These are phyloP conservation scores for Pichia pseudocactophila DNA, from an alignment of 805 yeast genomes.

Conservation along the genomic window DNA sequence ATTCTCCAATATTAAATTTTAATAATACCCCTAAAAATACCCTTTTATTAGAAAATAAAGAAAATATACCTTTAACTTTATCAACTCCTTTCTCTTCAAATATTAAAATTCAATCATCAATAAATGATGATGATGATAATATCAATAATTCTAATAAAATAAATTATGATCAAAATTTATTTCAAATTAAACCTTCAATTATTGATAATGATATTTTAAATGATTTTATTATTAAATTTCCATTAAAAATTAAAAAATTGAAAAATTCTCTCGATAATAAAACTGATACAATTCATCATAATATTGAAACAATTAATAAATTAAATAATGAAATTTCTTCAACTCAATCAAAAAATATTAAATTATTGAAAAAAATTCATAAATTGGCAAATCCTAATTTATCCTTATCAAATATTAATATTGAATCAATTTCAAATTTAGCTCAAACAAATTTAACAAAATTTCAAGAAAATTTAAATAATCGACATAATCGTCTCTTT, in stretches of 20 bases:
- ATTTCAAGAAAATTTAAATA: slow-evolving; percentile 6
- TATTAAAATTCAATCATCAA: not conserved
- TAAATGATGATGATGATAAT: not conserved
- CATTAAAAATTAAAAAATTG: slow-evolving; percentile 16
- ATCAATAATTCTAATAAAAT: too few relatives aligned
- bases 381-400: not conserved
- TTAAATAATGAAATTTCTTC: slow-evolving; percentile 33
- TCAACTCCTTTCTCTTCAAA: too few relatives aligned
- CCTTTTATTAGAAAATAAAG: not conserved
- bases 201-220: slow-evolving; percentile 8
- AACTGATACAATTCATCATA: slow-evolving; percentile 44
- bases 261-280: slow-evolving; percentile 30
- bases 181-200: slow-evolving; percentile 4
- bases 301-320: slow-evolving; percentile 32
- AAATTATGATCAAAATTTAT: not conserved
- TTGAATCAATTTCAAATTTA: slow-evolving; percentile 4
- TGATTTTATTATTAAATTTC: slow-evolving; percentile 16
- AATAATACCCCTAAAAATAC: slow-evolving; percentile 39
- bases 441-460: not conserved
- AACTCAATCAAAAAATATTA: slow-evolving; percentile 15
- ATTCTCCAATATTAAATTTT: slow-evolving; percentile 5
- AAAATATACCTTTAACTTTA: too few relatives aligned
- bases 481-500: slow-evolving; percentile 29
- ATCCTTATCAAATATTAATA: not conserved
- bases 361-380: slow-evolving; percentile 11